These are phyloP conservation scores for Orbilia javanica DNA, from an alignment of 2,329 filamentous ascomycete species.

Conservation along the genomic window DNA sequence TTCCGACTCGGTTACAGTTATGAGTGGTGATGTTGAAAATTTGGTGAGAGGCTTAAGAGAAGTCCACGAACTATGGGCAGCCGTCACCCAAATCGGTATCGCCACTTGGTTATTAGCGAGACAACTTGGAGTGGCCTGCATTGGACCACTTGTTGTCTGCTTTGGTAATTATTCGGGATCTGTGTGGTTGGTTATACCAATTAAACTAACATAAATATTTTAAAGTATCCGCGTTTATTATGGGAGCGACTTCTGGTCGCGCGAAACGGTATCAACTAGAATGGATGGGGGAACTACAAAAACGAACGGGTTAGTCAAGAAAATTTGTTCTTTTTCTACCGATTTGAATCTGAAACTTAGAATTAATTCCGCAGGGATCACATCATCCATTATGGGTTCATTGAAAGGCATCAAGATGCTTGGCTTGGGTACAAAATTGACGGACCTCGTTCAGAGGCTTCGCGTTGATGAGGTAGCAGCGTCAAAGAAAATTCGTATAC, in stretches of 20 bases:
- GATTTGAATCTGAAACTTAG: not conserved
- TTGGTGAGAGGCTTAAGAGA: conserved; percentile 64
- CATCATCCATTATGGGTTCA: conserved; percentile 64
- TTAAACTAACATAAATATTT: not conserved
- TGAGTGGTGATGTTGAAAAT: conserved; percentile 69
- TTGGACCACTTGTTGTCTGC: conserved; percentile 62
- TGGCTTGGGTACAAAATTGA: conserved; percentile 64
- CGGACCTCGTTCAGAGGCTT: conserved; percentile 64
- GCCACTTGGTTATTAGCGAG: conserved; percentile 64
- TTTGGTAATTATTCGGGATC: too few species aligned
- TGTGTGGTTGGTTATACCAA: too few species aligned
- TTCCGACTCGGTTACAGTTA: conserved; percentile 67
- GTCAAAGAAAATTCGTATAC: conserved; percentile 64
- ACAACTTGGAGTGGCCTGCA: conserved; percentile 63
- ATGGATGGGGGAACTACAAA: conserved; percentile 63
- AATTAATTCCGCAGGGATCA: conserved; percentile 56
- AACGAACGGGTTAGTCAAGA: conserved; percentile 60
- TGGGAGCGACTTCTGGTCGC: conserved; percentile 62
- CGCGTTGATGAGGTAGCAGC: conserved; percentile 65
- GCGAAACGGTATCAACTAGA: conserved; percentile 61
- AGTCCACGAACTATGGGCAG: conserved; percentile 67
- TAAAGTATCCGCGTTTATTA: conserved; percentile 45
- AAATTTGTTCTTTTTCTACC: not conserved
- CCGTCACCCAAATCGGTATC: conserved; percentile 63
- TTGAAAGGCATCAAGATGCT: conserved; percentile 68